phyloP scores from a whole-genome alignment of 345 rosid species.

The Populus pruinosa region DNA sequence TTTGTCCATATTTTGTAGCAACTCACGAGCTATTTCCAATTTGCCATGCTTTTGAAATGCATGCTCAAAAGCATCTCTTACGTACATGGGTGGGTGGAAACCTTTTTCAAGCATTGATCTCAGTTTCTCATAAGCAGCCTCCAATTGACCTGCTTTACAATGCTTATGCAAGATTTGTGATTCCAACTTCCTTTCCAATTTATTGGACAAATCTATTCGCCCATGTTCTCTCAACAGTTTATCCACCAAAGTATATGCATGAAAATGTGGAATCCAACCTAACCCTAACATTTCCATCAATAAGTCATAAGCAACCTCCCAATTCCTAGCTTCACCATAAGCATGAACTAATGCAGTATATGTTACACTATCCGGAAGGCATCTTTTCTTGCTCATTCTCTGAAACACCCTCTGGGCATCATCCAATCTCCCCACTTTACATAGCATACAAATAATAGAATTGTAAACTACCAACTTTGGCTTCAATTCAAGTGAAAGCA shows the following conservation, averaged over 20 bases:
- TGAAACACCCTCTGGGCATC: constrained; percentile 28
- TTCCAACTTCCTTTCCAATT: constrained; percentile 31
- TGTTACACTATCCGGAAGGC: constrained; percentile 27
- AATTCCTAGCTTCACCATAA: constrained; percentile 23
- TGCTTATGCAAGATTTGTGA: constrained; percentile 30
- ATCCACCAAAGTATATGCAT: constrained; percentile 23
- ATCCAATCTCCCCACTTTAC: constrained; percentile 21
- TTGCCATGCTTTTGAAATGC: constrained; percentile 29
- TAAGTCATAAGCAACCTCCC: constrained; percentile 26
- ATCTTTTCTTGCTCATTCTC: constrained; percentile 32
- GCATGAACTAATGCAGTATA: constrained; percentile 29
- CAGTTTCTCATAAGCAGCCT: constrained; percentile 28
- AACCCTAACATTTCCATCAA: constrained; percentile 28
- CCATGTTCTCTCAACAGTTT: constrained; percentile 29
- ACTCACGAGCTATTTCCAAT: constrained; percentile 20
- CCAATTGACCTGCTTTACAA: constrained; percentile 26
- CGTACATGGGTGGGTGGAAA: constrained; percentile 22
- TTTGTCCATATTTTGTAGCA: constrained; percentile 16
- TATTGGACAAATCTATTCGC: constrained; percentile 21
- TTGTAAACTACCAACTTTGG: constrained; percentile 30
- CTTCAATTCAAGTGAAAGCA: constrained; percentile 26
- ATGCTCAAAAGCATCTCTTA: constrained; percentile 21
- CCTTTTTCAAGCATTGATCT: constrained; percentile 26
- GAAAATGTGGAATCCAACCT: constrained; percentile 28
- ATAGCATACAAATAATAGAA: constrained; percentile 26